A percentile compares a stretch with the other conserved stretches of the same genome.
Conservation (phyloP, 1,284 basidiomycete genomes). For the Rhodotorula sp. region DNA sequence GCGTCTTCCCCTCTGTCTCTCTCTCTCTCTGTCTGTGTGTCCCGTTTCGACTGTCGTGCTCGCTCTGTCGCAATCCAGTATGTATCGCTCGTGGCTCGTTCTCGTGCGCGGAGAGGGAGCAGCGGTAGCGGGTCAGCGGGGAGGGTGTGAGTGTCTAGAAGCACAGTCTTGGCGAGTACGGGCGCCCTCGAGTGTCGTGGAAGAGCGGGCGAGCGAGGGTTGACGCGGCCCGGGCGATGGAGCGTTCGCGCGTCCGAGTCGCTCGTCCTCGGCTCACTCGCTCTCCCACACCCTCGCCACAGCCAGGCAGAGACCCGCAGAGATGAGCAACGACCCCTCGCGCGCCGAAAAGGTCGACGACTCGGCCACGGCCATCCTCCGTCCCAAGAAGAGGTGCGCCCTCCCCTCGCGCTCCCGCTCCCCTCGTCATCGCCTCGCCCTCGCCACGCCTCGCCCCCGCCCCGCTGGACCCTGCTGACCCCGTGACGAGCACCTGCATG, state of each 20-base stretch:
- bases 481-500: background rate
- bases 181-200: too few relatives aligned
- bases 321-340: slow-evolving; percentile 40
- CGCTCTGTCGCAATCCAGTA: background rate
- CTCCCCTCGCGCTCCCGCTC: background rate
- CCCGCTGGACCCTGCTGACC: background rate
- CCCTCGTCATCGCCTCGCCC: background rate
- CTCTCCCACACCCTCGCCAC: background rate
- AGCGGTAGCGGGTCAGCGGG: too few relatives aligned
- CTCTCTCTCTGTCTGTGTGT: background rate
- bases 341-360: slow-evolving; percentile 57
- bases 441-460: background rate
- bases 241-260: background rate
- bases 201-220: too few relatives aligned
- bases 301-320: background rate
- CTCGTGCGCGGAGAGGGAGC: too few relatives aligned
- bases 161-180: too few relatives aligned
- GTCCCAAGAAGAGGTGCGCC: slow-evolving; percentile 92
- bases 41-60: background rate
- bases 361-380: slow-evolving; percentile 86
- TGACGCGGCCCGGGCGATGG: too few relatives aligned
- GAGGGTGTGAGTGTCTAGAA: too few relatives aligned
- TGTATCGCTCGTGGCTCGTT: background rate
- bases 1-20: too few relatives aligned
- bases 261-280: background rate